Base-by-base conservation (phyloP, 1,139 yeast species). In the Candida albicans region DNA sequence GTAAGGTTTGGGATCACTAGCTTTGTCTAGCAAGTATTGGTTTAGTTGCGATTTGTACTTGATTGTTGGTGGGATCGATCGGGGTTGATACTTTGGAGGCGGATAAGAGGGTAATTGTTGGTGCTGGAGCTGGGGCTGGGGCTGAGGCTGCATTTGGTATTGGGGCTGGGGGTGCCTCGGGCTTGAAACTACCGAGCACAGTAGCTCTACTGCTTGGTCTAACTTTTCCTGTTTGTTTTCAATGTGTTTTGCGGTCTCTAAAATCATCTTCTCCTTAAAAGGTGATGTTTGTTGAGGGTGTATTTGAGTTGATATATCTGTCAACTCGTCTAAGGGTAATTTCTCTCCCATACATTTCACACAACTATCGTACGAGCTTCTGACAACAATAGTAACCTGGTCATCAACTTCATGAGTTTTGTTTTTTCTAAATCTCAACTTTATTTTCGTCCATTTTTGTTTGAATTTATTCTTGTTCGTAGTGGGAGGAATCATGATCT, bases 1-100 rank as follows among this genome's bases (percentile, higher is more conserved):
- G 18, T 39, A 39, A 13, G 41, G 41, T 24, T 29, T 25, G n/a
- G 33, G 15, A 4, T 15, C 13, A 22, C 33, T 18, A 2, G 39
- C 18, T 31, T 38, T 36, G n/a, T 30, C 30, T 25, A 38, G 24
- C 22, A 38, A 22, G 18, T 43, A 35, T 25, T 45, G 39, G 35
- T 45, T 45, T 14, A 45, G 35, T 39, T 45, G 48, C 4, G 48
- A 45, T 37, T 45, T 45, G 28, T 39, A 45, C 24, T 42, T 45
- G 34, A 45, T 35, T 2, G 36, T 13, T n/a, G 40, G 30, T 5
- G 42, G 45, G 7, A 29, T 11, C n/a, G 30, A 24, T 25, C 28
- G 10, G 8, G 14, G 26, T n/a, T n/a, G 35, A 9, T 33, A 33
- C 15, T 22, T 33, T 33, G 35, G 35, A 22, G 37, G 37, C 2